Evolutionary conservation across 768 basidiomycete genomes (phyloP).

Genomic region (Holtermanniella nyarrowii): DNA sequence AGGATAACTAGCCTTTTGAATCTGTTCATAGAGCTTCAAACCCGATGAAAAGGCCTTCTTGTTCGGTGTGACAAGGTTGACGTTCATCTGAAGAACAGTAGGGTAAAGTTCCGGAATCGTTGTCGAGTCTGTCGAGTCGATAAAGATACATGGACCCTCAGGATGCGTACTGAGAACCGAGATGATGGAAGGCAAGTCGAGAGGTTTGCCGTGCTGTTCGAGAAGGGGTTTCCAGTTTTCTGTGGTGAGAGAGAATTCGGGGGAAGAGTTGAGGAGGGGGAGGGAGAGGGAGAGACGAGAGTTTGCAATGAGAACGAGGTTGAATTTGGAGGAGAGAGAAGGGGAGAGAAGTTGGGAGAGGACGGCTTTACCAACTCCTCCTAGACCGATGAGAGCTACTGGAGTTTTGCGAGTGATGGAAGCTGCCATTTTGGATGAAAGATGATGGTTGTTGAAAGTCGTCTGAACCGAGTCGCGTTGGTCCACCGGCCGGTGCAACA

Average conservation of each 20-base stretch:
- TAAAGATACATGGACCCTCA: slow-evolving; percentile 50
- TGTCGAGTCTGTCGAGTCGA: slow-evolving; percentile 88
- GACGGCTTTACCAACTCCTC: slow-evolving; percentile 83
- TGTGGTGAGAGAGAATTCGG: slow-evolving; percentile 16
- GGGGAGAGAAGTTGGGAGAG: slow-evolving; percentile 68
- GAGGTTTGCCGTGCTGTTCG: slow-evolving; percentile 45
- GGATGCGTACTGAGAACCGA: slow-evolving; percentile 45
- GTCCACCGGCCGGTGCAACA: too few species aligned
- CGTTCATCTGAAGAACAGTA: slow-evolving; percentile 60
- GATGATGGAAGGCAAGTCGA: slow-evolving; percentile 47
- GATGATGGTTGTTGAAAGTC: not conserved
- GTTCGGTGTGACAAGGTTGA: slow-evolving; percentile 89
- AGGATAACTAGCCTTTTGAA: slow-evolving; percentile 52
- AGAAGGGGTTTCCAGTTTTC: slow-evolving; percentile 27
- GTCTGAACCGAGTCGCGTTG: too few species aligned
- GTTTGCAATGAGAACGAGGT: slow-evolving; percentile 43
- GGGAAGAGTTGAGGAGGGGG: slow-evolving; percentile 22
- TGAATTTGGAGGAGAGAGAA: slow-evolving; percentile 43
- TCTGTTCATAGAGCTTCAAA: slow-evolving; percentile 56
- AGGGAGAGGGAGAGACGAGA: slow-evolving; percentile 39
- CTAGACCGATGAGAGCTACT: slow-evolving; percentile 83
- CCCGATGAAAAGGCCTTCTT: slow-evolving; percentile 88
- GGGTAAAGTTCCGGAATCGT: slow-evolving; percentile 74
- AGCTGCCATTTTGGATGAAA: slow-evolving; percentile 5
- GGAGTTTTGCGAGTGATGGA: slow-evolving; percentile 21